phyloP scores from a whole-genome alignment of 257 asterid genomes.

The Fraxinus americana region DNA sequence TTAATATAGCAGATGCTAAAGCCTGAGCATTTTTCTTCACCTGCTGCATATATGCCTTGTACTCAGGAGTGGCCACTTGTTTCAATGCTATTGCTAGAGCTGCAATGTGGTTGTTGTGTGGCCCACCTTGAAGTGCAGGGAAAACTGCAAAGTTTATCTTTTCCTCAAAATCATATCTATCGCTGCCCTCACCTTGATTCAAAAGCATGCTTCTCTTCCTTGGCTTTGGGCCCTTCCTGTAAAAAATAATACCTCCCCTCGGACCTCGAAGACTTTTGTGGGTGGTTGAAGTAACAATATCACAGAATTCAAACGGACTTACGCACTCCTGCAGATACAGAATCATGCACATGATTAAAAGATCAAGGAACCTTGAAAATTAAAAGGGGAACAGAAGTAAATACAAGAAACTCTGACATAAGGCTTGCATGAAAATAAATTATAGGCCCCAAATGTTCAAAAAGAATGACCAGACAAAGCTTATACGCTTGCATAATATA shows the following conservation, averaged over 20 bases:
- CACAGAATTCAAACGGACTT: conserved; percentile 86
- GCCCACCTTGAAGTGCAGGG: conserved; percentile 95
- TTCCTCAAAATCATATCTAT: conserved; percentile 88
- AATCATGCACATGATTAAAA: conserved; percentile 24
- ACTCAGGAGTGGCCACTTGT: conserved; percentile 90
- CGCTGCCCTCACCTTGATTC: conserved; percentile 73
- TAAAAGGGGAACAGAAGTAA: not conserved
- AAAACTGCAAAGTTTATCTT: conserved; percentile 91
- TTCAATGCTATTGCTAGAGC: conserved; percentile 91
- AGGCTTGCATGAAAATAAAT: not conserved
- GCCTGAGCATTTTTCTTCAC: conserved; percentile 90
- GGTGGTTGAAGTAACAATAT: conserved; percentile 91
- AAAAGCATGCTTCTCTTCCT: conserved; percentile 68
- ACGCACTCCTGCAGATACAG: conserved; percentile 64
- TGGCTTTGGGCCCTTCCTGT: conserved; percentile 78
- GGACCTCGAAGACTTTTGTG: conserved; percentile 98
- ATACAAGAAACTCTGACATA: not conserved
- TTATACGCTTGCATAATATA: not conserved
- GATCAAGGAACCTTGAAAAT: conserved; percentile 13
- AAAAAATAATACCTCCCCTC: conserved; percentile 89
- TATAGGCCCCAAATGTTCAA: not conserved
- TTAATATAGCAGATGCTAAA: conserved; percentile 59
- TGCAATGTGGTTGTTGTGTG: conserved; percentile 93
- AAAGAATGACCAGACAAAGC: not conserved
- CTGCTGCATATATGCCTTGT: conserved; percentile 79